Evolutionary conservation across 805 yeast species (phyloP), one percentile per base, ranked within the genome.

Genomic region (Nematodospora valgi): DNA sequence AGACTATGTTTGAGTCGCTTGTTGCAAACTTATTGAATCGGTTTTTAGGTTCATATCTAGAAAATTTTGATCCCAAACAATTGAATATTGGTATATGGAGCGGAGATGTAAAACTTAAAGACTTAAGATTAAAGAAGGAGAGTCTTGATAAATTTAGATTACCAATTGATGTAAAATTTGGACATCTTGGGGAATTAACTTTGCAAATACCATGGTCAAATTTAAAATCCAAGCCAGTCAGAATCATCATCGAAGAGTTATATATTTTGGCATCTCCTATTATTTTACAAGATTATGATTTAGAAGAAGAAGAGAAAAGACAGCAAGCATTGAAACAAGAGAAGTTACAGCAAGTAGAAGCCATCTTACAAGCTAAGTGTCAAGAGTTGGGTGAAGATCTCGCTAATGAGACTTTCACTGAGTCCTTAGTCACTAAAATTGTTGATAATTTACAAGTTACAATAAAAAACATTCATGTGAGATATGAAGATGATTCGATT

Each of bases 181-280:
- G 99, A 26, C 87, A 86, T 52, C 58, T 93, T 39, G 98, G 98
- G 1, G 86, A 83, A 46, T 69, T 93, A 44, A 83, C 95, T 0
- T 64, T 93, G 36, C 96, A 86, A 53, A 91, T 93, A 24, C 98
- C 99, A 0, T 94, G 98, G 97, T 82, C 97, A 1, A 93, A 88
- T 52, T 66, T 94, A 45, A 89, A 89, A 53, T 80, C 85, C 14
- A 86, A 89, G 51, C 98, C 99, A 0, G 98, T 91, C 6, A 86
- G 86, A 54, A 76, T 93, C 10, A 66, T 77, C 9, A 82, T 93
- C 39, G 91, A 93, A 48, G 93, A 93, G 54, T 91, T 88, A 9
- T 88, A 82, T 48, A 54, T 93, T 18, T 66, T 94, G 23, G 94
- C 94, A 1, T 67, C 81, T 2, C 96, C 98, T 2, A 78, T 80